Conservation (phyloP, 2,329 filamentous ascomycete genomes). For the Fusarium staphyleae region DNA sequence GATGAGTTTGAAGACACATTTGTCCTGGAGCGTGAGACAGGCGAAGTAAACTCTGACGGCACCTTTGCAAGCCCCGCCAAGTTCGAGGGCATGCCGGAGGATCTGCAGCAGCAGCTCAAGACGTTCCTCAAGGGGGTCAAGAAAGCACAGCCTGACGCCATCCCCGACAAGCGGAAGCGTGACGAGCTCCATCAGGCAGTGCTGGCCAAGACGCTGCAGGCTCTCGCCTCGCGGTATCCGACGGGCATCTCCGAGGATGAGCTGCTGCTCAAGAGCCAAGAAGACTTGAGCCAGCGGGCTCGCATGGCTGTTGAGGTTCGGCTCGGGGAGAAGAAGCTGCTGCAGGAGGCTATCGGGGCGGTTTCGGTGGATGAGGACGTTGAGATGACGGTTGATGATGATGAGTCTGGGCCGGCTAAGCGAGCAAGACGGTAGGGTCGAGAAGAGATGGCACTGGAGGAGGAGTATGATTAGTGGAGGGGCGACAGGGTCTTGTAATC, state of each 20-base stretch:
- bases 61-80: slow-evolving; percentile 49
- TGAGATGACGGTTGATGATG: slow-evolving; percentile 40
- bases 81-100: slow-evolving; percentile 55
- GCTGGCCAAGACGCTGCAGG: slow-evolving; percentile 49
- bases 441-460: neutral
- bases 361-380: slow-evolving; percentile 38
- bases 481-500: neutral
- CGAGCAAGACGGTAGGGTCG: slow-evolving; percentile 38
- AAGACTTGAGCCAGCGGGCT: slow-evolving; percentile 46
- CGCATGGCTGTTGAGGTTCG: slow-evolving; percentile 73
- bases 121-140: slow-evolving; percentile 57
- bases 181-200: slow-evolving; percentile 55
- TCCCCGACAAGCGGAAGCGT: slow-evolving; percentile 58
- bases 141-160: slow-evolving; percentile 51
- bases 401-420: slow-evolving; percentile 42
- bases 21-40: slow-evolving; percentile 66
- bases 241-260: slow-evolving; percentile 53
- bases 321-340: slow-evolving; percentile 73
- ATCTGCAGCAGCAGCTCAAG: slow-evolving; percentile 61
- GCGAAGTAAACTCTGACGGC: slow-evolving; percentile 60
- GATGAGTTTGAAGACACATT: slow-evolving; percentile 78
- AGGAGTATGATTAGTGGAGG: too few species aligned
- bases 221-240: slow-evolving; percentile 51
- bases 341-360: slow-evolving; percentile 59
- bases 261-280: slow-evolving; percentile 43